These are phyloP conservation scores for Paramecium tetraurelia DNA, from an alignment of 73 alveolate genomes.

Conservation along the genomic window DNA sequence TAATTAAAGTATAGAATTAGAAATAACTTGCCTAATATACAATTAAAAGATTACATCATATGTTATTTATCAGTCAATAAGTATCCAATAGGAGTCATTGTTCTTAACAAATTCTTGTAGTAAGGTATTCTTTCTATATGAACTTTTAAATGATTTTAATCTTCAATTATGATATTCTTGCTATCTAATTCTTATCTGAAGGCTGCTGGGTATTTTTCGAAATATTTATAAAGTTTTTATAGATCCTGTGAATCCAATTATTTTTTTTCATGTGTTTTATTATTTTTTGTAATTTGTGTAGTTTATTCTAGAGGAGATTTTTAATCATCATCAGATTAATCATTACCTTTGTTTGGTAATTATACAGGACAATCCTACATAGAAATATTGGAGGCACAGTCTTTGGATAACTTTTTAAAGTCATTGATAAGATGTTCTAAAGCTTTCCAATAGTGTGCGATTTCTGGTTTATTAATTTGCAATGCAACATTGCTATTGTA, in stretches of 20 bases:
- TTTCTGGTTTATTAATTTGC: not conserved
- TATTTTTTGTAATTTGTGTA: not conserved
- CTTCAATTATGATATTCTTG: not conserved
- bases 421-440: not conserved
- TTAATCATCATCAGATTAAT: slow-evolving; percentile 27
- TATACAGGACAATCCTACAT: not conserved
- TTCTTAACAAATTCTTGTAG: not conserved
- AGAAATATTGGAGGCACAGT: not conserved
- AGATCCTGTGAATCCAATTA: not conserved
- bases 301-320: not conserved
- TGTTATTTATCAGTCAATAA: not conserved
- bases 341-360: not conserved
- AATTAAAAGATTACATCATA: not conserved
- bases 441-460: slow-evolving; percentile 35
- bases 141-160: not conserved
- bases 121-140: slow-evolving; percentile 35
- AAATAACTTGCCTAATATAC: not conserved
- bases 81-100: not conserved
- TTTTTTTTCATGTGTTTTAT: not conserved
- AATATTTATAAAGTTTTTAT: slow-evolving; percentile 21
- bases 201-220: slow-evolving; percentile 48
- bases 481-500: slow-evolving; percentile 9
- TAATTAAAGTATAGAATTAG: not conserved
- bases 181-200: slow-evolving; percentile 17
- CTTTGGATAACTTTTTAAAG: not conserved